A percentile compares a stretch with the other conserved stretches of the same genome.
These are phyloP conservation scores for Elsinoe necatrix DNA, from an alignment of 2,329 filamentous ascomycete species.

Conservation along the genomic window DNA sequence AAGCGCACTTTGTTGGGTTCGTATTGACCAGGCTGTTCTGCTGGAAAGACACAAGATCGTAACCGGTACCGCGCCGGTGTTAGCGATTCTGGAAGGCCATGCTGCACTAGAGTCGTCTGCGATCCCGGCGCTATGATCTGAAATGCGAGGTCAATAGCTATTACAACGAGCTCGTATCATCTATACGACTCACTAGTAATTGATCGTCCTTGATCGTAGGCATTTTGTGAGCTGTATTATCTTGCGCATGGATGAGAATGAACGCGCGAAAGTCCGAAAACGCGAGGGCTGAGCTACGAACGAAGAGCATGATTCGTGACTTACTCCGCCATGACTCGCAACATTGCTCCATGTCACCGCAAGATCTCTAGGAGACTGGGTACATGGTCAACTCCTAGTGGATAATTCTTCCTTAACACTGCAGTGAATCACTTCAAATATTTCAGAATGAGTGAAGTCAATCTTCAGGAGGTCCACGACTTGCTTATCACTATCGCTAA, in stretches of 20 bases:
- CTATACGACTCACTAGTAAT: constrained; percentile 31
- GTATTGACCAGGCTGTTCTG: constrained; percentile 66
- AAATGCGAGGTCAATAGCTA: not conserved
- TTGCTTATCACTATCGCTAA: constrained; percentile 40
- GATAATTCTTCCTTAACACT: too few species aligned
- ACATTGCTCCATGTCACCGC: too few species aligned
- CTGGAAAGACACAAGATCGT: constrained; percentile 85
- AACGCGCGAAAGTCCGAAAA: constrained; percentile 10
- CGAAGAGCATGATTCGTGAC: not conserved
- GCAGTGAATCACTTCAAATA: too few species aligned
- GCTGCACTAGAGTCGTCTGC: constrained; percentile 80
- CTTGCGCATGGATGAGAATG: not conserved
- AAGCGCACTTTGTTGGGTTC: constrained; percentile 71
- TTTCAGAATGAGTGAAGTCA: constrained; percentile 20
- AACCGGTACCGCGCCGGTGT: constrained; percentile 82
- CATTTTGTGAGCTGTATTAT: constrained; percentile 25
- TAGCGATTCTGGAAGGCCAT: constrained; percentile 81
- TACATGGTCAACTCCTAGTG: too few species aligned
- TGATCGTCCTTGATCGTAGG: constrained; percentile 40
- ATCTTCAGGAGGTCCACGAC: constrained; percentile 42
- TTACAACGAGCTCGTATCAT: not conserved
- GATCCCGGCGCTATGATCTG: constrained; percentile 73
- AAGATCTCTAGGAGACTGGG: too few species aligned
- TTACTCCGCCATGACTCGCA: constrained; percentile 13
- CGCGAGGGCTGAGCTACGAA: not conserved